These are phyloP conservation scores for Effrenium voratum DNA, from an alignment of 73 alveolate species.

Conservation along the genomic window DNA sequence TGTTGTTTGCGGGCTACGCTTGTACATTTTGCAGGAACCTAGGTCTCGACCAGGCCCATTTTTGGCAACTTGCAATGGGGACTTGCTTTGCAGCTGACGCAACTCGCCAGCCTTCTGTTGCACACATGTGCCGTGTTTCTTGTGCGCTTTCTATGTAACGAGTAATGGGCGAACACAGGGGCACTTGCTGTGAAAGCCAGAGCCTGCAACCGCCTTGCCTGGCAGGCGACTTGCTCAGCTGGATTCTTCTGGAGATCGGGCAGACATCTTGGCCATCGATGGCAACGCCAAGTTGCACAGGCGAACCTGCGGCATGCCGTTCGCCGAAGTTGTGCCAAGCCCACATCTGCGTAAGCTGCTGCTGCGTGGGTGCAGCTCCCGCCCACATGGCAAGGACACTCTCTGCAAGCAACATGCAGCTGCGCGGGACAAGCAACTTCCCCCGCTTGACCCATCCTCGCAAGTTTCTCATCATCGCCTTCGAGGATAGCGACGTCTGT, in stretches of 20 bases:
- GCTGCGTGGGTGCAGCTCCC: neutral
- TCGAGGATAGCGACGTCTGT: neutral
- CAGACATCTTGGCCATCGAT: neutral
- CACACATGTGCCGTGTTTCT: too few species aligned
- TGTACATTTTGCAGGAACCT: too few species aligned
- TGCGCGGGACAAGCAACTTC: conserved; percentile 13
- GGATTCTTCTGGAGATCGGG: neutral
- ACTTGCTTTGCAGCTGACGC: too few species aligned
- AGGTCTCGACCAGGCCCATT: too few species aligned
- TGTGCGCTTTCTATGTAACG: too few species aligned
- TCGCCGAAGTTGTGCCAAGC: neutral
- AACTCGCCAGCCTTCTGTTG: too few species aligned
- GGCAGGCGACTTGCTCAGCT: neutral
- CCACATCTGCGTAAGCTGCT: neutral
- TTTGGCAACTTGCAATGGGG: too few species aligned
- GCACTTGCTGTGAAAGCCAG: too few species aligned
- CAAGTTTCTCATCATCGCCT: neutral
- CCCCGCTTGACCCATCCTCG: neutral
- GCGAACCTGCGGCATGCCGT: conserved; percentile 3
- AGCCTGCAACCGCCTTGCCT: neutral
- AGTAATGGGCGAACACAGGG: too few species aligned
- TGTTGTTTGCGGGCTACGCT: too few species aligned
- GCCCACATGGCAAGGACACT: conserved; percentile 39
- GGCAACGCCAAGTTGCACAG: conserved; percentile 6
- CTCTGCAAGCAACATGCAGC: neutral